Percentiles rank a stretch among this genome's conserved stretches.
phyloP scores from a whole-genome alignment of 2,329 filamentous ascomycete genomes.

The Fusarium xyrophilum region DNA sequence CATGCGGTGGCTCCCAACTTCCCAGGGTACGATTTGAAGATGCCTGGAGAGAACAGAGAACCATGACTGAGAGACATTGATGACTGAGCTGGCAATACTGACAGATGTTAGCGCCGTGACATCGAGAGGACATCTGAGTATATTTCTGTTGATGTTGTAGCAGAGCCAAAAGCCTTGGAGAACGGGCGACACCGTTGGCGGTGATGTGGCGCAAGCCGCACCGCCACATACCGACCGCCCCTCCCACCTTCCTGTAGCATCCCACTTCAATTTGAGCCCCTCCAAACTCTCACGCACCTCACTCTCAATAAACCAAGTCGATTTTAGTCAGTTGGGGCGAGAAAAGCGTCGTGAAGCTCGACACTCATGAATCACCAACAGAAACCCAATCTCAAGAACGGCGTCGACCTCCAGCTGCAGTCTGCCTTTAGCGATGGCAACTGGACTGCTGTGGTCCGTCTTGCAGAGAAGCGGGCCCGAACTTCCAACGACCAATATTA shows the following conservation, averaged over 20 bases:
- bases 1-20: background rate
- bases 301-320: conserved; percentile 17
- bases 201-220: conserved; percentile 11
- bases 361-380: conserved; percentile 46
- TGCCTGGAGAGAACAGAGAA: background rate
- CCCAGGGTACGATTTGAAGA: background rate
- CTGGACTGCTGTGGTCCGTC: conserved; percentile 58
- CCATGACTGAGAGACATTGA: background rate
- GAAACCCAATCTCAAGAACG: conserved; percentile 54
- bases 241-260: conserved; percentile 21
- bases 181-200: background rate
- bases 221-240: conserved; percentile 17
- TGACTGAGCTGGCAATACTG: background rate
- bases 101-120: fast-evolving
- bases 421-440: conserved; percentile 61
- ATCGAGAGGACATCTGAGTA: background rate
- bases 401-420: conserved; percentile 62
- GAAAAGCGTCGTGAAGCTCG: conserved; percentile 10
- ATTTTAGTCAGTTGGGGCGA: conserved; percentile 16
- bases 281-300: conserved; percentile 32
- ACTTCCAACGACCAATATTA: conserved; percentile 62
- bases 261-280: conserved; percentile 37
- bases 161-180: too few species aligned
- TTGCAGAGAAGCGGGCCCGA: conserved; percentile 60
- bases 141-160: background rate